Percentiles rank a stretch among this genome's conserved stretches.
Evolutionary conservation across 139 green algal species (phyloP).

Genomic region (Closterium sp.): DNA sequence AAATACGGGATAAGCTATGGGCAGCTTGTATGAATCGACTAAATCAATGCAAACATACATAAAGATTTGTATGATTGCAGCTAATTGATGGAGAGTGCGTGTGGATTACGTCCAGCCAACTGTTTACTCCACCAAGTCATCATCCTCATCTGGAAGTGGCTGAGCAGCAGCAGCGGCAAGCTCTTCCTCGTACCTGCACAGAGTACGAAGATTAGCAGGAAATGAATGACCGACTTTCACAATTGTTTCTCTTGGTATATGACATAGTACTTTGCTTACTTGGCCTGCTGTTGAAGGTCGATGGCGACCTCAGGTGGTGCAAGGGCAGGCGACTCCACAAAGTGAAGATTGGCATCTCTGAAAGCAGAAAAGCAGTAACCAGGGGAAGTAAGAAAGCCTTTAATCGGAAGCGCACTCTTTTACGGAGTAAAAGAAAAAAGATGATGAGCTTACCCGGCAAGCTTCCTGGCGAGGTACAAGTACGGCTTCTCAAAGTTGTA

Average conservation of each 20-base stretch:
- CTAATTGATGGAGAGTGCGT: neutral
- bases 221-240: too few relatives aligned
- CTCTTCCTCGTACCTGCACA: conserved; percentile 69
- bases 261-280: conserved; percentile 24
- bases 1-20: neutral
- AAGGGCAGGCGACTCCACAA: conserved; percentile 90
- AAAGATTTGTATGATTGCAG: neutral
- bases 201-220: neutral
- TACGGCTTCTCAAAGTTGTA: conserved; percentile 99
- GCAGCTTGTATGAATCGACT: neutral
- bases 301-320: conserved; percentile 91
- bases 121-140: conserved; percentile 70
- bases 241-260: too few relatives aligned
- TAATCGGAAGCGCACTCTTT: too few relatives aligned
- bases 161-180: conserved; percentile 67
- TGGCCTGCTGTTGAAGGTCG: conserved; percentile 83
- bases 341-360: conserved; percentile 83
- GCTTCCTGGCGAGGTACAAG: conserved; percentile 97
- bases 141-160: conserved; percentile 79
- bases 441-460: conserved; percentile 69
- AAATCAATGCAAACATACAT: neutral
- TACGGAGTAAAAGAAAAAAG: too few relatives aligned
- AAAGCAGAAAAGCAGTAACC: neutral
- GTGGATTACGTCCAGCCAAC: neutral
- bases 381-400: too few relatives aligned